Evolutionary conservation across 1,284 basidiomycete species (phyloP), one percentile per base, ranked within the genome.

Genomic region (Ceratobasidium sp.): DNA sequence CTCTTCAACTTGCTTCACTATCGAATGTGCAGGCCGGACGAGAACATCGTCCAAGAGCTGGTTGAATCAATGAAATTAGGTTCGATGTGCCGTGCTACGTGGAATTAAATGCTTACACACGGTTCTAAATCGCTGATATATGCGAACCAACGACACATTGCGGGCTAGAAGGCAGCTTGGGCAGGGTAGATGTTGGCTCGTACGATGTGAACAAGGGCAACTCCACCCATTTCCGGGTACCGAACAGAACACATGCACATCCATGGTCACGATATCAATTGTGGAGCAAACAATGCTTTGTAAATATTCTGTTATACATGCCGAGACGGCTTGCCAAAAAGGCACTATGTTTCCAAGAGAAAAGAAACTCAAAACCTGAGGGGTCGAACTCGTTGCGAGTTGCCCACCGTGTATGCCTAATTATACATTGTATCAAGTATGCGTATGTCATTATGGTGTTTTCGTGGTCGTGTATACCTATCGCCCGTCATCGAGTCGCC

Each of bases 1-100:
- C 29, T 76, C 75, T 72, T 79, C 75, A 25, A 80, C 78, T 73
- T 80, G 79, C 64, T 80, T 78, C 22, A 77, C 73, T 56, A 80
- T 71, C 1, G 77, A 74, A 68, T 80, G 78, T 31, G 73, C 74
- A 17, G 79, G 78, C 15, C 73, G 72, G 50, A 79, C 76, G 65
- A 80, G 75, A 10, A 79, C 76, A 69, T 80, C 79, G 68, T 81
- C 79, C 60, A 80, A 75, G 32, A 80, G 75, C 60, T 64, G 34
- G 13, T 1, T 31, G 29, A n/a, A 25, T 49, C 32, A 13, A 35
- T 17, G 27, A 38, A 40, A 34, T 54, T 31, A 54, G 22, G 10
- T 47, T 47, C 7, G 10, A 20, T 47, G 7, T 47, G 42, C 15
- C 43, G 57, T 54, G 27, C n/a, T 53, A 25, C 7, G 15, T 42